A percentile compares a stretch with the other conserved stretches of the same genome.
These are phyloP conservation scores for Phytophthora podocarpi DNA, from an alignment of 352 stramenopile species.

Conservation along the genomic window DNA sequence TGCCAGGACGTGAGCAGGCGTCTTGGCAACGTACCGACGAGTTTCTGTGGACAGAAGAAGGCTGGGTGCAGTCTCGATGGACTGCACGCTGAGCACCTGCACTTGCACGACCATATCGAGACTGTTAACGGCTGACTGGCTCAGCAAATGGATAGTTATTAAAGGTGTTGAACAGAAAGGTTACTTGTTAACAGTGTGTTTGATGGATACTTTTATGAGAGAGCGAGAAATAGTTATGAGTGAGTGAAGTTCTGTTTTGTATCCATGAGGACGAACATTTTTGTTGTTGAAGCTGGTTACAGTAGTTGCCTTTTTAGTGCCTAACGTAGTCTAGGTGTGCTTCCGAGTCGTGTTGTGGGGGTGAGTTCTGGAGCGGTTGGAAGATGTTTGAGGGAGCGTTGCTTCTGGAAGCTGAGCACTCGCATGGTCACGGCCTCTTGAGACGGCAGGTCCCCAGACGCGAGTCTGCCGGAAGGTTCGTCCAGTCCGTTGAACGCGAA, in stretches of 20 bases:
- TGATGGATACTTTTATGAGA: too few species aligned
- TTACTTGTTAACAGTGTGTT: too few species aligned
- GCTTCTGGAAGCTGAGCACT: conserved; percentile 42
- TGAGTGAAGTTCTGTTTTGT: not conserved
- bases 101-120: conserved; percentile 73
- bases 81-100: conserved; percentile 79
- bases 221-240: too few species aligned
- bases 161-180: too few species aligned
- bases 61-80: conserved; percentile 72
- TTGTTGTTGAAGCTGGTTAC: conserved; percentile 6
- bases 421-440: conserved; percentile 42
- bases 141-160: not conserved
- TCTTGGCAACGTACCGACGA: conserved; percentile 40
- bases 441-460: conserved; percentile 13
- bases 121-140: not conserved
- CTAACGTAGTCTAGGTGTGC: too few species aligned
- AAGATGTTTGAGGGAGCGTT: conserved; percentile 24
- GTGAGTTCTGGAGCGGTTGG: conserved; percentile 15
- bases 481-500: conserved; percentile 46
- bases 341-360: not conserved
- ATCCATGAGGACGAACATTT: too few species aligned
- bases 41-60: conserved; percentile 76
- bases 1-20: not conserved
- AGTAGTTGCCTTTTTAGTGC: too few species aligned
- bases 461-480: not conserved